These are phyloP conservation scores for Sapria himalayana DNA, from an alignment of 345 rosid genomes.

Conservation along the genomic window DNA sequence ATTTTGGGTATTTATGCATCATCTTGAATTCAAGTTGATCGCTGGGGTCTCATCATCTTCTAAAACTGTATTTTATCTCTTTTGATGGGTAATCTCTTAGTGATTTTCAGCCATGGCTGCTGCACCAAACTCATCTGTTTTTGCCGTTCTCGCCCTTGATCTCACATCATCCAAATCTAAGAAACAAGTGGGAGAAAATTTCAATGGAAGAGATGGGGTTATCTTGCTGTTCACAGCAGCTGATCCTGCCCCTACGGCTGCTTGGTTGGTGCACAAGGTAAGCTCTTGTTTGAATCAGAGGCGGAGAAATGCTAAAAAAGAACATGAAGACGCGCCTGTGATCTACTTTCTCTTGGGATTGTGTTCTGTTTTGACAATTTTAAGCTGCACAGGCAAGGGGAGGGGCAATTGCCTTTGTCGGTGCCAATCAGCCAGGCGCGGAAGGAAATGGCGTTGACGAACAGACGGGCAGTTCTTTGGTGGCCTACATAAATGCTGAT, in stretches of 20 bases:
- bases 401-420: conserved; percentile 43
- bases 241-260: conserved; percentile 48
- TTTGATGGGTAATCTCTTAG: too few species aligned
- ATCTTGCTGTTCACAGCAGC: conserved; percentile 44
- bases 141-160: conserved; percentile 57
- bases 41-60: too few species aligned
- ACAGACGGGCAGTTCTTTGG: conserved; percentile 20
- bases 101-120: conserved; percentile 62
- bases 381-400: conserved; percentile 51
- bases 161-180: conserved; percentile 18
- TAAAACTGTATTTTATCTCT: too few species aligned
- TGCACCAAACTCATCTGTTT: conserved; percentile 23
- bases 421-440: conserved; percentile 12
- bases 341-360: conserved; percentile 6
- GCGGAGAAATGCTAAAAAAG: conserved; percentile 9
- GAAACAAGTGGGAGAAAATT: conserved; percentile 17
- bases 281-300: conserved; percentile 1
- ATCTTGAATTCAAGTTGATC: too few species aligned
- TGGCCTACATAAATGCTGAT: conserved; percentile 54
- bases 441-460: conserved; percentile 18
- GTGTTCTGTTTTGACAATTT: conserved; percentile 5
- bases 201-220: conserved; percentile 46
- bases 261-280: conserved; percentile 80
- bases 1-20: too few species aligned
- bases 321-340: conserved; percentile 9